Evolutionary conservation across 2,329 filamentous ascomycete genomes (phyloP).

Genomic region (Dactylellina sp.): DNA sequence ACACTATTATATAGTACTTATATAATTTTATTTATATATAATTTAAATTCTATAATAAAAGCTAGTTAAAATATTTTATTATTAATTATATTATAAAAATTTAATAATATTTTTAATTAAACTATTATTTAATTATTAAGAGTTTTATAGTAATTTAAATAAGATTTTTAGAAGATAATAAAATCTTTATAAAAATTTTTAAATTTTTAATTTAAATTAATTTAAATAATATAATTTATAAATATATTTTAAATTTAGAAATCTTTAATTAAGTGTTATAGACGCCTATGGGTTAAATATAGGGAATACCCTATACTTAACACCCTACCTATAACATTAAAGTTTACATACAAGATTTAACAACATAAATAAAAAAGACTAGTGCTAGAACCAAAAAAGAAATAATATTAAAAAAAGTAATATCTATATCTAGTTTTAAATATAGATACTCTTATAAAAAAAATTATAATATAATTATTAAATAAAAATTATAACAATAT

Average conservation of each 20-base stretch:
- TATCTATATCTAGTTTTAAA: too few relatives aligned
- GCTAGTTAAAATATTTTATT: background rate
- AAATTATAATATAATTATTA: too few relatives aligned
- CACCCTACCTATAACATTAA: too few relatives aligned
- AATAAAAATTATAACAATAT: too few relatives aligned
- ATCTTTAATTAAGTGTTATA: conserved; percentile 3
- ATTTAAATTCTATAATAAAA: background rate
- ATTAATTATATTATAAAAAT: background rate
- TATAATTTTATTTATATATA: conserved; percentile 4
- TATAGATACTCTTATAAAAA: too few relatives aligned
- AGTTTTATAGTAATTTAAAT: conserved; percentile 6
- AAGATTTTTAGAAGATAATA: conserved; percentile 9
- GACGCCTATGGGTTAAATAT: too few relatives aligned
- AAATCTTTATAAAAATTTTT: background rate
- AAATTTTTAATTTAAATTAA: background rate
- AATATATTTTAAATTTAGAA: conserved; percentile 8
- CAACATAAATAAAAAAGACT: too few relatives aligned
- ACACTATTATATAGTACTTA: background rate
- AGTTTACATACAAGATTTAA: too few relatives aligned
- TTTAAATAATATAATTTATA: conserved; percentile 16
- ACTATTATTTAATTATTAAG: conserved; percentile 3
- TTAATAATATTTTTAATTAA: background rate
- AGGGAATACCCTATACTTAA: too few relatives aligned
- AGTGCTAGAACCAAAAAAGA: too few relatives aligned
- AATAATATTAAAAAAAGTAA: too few relatives aligned